Conservation (phyloP, 129 eudicot genomes). For the Daucus carota region DH1_v3.0 NC_030388.2:30673001-30673500, state of each 20-base stretch:
- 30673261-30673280: constrained; percentile 4
- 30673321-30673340: not conserved
- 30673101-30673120: constrained; percentile 9
- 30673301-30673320: not conserved
- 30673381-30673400: not conserved
- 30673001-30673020: not conserved
- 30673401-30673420: not conserved
- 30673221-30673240: constrained; percentile 6
- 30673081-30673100: constrained; percentile 8
- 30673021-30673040: constrained; percentile 11
- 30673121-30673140: not conserved
- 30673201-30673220: not conserved
- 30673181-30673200: constrained; percentile 9
- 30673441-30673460: not conserved
- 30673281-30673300: not conserved
- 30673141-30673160: constrained; percentile 3
- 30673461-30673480: too few relatives aligned
- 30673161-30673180: not conserved
- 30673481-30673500: too few relatives aligned
- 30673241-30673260: constrained; percentile 6
- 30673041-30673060: too few relatives aligned
- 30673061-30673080: constrained; percentile 4
- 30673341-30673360: not conserved
- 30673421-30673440: not conserved
- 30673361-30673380: not conserved